phyloP scores from a whole-genome alignment of 1,284 basidiomycete species.

The Heterobasidion occidentale region DNA sequence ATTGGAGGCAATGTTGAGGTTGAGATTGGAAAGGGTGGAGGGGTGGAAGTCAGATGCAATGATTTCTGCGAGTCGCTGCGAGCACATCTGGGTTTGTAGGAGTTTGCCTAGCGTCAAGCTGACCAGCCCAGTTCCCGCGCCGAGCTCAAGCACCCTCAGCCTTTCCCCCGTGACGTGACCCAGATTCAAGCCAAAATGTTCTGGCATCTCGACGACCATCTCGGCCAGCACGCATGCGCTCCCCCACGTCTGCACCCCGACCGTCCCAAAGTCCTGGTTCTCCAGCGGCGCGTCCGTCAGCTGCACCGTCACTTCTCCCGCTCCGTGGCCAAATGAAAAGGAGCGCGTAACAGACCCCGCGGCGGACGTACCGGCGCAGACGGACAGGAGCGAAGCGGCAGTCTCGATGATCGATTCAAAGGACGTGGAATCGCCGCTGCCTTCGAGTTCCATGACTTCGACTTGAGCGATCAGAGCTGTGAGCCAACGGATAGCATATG shows the following conservation, averaged over 20 bases:
- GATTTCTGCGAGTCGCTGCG: slow-evolving; percentile 21
- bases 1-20: slow-evolving; percentile 58
- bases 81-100: slow-evolving; percentile 20
- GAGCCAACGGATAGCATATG: slow-evolving; percentile 66
- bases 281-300: slow-evolving; percentile 71
- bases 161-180: not conserved
- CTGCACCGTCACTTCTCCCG: slow-evolving; percentile 28
- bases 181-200: slow-evolving; percentile 36
- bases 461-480: slow-evolving; percentile 41
- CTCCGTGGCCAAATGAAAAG: slow-evolving; percentile 27
- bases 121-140: slow-evolving; percentile 85
- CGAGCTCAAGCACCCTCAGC: slow-evolving; percentile 71
- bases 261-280: slow-evolving; percentile 65
- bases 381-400: slow-evolving; percentile 41
- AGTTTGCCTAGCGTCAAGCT: slow-evolving; percentile 57
- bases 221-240: slow-evolving; percentile 78
- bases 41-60: slow-evolving; percentile 79
- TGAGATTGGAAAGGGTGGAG: slow-evolving; percentile 68
- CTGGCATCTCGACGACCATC: slow-evolving; percentile 58
- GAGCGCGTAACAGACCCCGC: slow-evolving; percentile 31
- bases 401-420: slow-evolving; percentile 29
- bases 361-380: slow-evolving; percentile 31
- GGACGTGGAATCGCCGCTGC: slow-evolving; percentile 9
- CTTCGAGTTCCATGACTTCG: slow-evolving; percentile 12
- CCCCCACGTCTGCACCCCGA: slow-evolving; percentile 92